These are phyloP conservation scores for Uronychia setigera DNA, from an alignment of 73 alveolate genomes.

Conservation along the genomic window DNA sequence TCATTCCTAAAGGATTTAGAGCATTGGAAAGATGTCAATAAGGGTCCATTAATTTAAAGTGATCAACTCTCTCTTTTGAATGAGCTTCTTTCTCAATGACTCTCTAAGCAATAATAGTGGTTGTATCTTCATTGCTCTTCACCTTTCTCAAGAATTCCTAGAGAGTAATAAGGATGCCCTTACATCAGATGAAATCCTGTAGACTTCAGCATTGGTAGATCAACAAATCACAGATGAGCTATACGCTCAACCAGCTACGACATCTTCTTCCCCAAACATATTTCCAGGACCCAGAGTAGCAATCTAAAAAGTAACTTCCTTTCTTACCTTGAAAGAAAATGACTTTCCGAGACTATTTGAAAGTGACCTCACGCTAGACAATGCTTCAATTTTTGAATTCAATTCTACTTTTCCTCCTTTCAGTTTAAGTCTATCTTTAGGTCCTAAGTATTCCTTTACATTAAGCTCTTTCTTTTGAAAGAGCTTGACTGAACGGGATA, in stretches of 20 bases:
- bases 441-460: conserved; percentile 14
- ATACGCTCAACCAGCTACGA: conserved; percentile 23
- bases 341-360: neutral
- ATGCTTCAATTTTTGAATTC: neutral
- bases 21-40: neutral
- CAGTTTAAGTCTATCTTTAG: neutral
- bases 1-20: neutral
- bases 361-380: neutral
- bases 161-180: neutral
- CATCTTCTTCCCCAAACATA: conserved; percentile 62
- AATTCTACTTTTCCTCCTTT: neutral
- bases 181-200: conserved; percentile 15
- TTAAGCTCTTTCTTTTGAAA: conserved; percentile 3
- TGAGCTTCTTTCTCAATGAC: conserved; percentile 19
- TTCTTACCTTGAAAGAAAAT: neutral
- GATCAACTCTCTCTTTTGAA: conserved; percentile 5
- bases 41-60: neutral
- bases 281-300: conserved; percentile 37
- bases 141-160: conserved; percentile 32
- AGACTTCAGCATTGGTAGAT: conserved; percentile 22
- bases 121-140: conserved; percentile 34
- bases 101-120: conserved; percentile 19
- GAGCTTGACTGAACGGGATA: conserved; percentile 5
- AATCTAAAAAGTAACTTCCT: conserved; percentile 4
- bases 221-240: conserved; percentile 23